Percentiles rank a stretch among this genome's conserved stretches.
phyloP scores from a whole-genome alignment of 345 rosid species.

The Moricandia moricandioides region DNA sequence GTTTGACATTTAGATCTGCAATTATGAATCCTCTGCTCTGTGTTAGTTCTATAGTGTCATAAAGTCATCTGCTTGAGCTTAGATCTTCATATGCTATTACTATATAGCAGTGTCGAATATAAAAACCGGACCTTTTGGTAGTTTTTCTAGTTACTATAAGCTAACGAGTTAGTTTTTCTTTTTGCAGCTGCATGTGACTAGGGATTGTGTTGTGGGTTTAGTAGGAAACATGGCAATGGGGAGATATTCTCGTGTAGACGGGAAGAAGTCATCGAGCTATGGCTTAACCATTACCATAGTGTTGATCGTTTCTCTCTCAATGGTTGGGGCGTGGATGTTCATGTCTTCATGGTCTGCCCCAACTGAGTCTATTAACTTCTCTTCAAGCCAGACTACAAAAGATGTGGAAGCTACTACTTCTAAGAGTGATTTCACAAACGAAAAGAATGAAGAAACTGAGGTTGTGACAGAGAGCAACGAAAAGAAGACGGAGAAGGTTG shows the following conservation, averaged over 20 bases:
- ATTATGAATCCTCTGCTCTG: neutral
- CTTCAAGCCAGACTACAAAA: constrained; percentile 22
- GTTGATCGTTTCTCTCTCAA: constrained; percentile 56
- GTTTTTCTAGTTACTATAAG: neutral
- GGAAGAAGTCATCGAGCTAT: constrained; percentile 55
- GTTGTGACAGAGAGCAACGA: constrained; percentile 34
- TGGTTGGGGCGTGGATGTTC: constrained; percentile 84
- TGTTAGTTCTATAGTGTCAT: neutral
- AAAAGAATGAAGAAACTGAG: constrained; percentile 23
- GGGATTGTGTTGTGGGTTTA: constrained; percentile 9
- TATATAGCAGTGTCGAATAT: neutral
- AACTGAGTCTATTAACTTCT: constrained; percentile 35
- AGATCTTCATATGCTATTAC: neutral
- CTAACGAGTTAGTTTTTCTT: neutral
- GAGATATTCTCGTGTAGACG: constrained; percentile 62
- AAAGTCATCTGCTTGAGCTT: neutral
- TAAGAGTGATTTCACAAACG: constrained; percentile 32
- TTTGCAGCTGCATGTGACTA: constrained; percentile 33
- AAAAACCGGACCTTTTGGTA: neutral
- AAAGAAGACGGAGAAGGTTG: constrained; percentile 39
- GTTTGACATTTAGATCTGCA: neutral
- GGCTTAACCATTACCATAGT: constrained; percentile 60
- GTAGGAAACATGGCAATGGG: constrained; percentile 53
- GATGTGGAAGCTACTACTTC: constrained; percentile 34
- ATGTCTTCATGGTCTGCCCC: constrained; percentile 65